A percentile compares a stretch with the other conserved stretches of the same genome.
Evolutionary conservation across 2,329 filamentous ascomycete species (phyloP).

Genomic region (Trichoderma arundinaceum): DNA sequence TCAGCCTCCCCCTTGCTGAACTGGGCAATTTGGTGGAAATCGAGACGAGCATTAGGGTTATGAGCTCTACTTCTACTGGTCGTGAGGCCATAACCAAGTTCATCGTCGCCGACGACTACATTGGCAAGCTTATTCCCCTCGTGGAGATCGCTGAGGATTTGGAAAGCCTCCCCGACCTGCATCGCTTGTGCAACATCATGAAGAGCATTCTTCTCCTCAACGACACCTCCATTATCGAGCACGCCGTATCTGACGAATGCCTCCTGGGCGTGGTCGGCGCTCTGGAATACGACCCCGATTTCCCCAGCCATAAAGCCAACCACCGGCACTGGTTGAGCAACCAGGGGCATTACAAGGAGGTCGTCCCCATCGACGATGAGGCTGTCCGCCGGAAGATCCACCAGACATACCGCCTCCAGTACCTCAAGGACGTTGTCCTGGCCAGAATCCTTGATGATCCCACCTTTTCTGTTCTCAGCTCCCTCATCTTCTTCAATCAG

Average conservation of each 20-base stretch:
- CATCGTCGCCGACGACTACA: slow-evolving; percentile 84
- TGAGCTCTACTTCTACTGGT: slow-evolving; percentile 74
- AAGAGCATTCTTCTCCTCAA: slow-evolving; percentile 94
- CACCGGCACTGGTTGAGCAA: slow-evolving; percentile 92
- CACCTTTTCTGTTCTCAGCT: slow-evolving; percentile 96
- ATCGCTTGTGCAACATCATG: slow-evolving; percentile 96
- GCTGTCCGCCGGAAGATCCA: slow-evolving; percentile 88
- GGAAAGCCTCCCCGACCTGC: slow-evolving; percentile 83
- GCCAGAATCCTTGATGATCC: slow-evolving; percentile 96
- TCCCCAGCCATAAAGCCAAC: slow-evolving; percentile 96
- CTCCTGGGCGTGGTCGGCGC: slow-evolving; percentile 93
- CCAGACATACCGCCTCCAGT: slow-evolving; percentile 93
- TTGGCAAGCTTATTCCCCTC: slow-evolving; percentile 82
- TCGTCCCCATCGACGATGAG: slow-evolving; percentile 87
- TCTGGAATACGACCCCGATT: slow-evolving; percentile 97
- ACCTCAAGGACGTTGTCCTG: slow-evolving; percentile 97
- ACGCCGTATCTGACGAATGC: slow-evolving; percentile 86
- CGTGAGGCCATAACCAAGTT: slow-evolving; percentile 88
- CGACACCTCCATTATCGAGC: slow-evolving; percentile 92
- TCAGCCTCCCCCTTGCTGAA: slow-evolving; percentile 78
- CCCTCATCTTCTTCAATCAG: slow-evolving; percentile 98
- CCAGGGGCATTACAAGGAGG: slow-evolving; percentile 91
- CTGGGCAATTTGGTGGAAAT: slow-evolving; percentile 85
- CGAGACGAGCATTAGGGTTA: slow-evolving; percentile 79
- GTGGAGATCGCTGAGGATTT: slow-evolving; percentile 90